These are phyloP conservation scores for Lentinula raphanica DNA, from an alignment of 768 basidiomycete species.

Conservation along the genomic window DNA sequence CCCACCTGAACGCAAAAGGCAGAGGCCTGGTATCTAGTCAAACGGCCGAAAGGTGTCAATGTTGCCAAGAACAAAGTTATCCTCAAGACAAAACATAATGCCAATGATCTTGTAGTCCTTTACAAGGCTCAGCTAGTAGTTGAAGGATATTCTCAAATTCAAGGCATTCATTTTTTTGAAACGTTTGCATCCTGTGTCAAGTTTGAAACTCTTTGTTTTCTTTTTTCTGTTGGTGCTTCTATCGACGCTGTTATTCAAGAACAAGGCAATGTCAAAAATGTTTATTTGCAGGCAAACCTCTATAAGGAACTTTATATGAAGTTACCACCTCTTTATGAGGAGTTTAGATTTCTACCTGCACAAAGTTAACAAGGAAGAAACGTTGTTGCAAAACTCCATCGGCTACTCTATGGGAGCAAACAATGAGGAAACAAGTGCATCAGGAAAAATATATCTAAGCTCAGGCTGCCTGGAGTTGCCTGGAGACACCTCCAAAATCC, in stretches of 20 bases:
- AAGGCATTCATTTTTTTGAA: constrained; percentile 29
- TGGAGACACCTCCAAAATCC: no score
- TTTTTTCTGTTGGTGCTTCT: constrained; percentile 16
- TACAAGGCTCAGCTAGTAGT: constrained; percentile 22
- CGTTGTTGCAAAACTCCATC: constrained; percentile 15
- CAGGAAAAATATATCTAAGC: no score
- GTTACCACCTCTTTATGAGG: constrained; percentile 15
- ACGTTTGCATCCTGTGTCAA: constrained; percentile 24
- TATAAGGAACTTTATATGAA: constrained; percentile 24
- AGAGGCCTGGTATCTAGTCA: constrained; percentile 18
- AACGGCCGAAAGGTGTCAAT: constrained; percentile 18
- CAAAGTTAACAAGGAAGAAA: constrained; percentile 2
- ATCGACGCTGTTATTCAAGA: constrained; percentile 8
- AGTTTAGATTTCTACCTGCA: constrained; percentile 5
- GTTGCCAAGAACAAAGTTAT: constrained; percentile 16
- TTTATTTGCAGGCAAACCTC: constrained; percentile 21
- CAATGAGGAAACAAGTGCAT: constrained; percentile 28
- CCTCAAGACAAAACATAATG: constrained; percentile 16
- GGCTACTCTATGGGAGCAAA: constrained; percentile 31
- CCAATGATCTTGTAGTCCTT: constrained; percentile 12
- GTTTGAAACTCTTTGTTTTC: constrained; percentile 16
- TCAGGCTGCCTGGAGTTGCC: no score
- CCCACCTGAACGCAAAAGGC: no score
- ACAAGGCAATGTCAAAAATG: constrained; percentile 19
- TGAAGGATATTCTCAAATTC: constrained; percentile 20